A percentile compares a stretch with the other conserved stretches of the same genome.
Evolutionary conservation across 1,284 basidiomycete genomes (phyloP).

Genomic region (Ganoderma boninense): DNA sequence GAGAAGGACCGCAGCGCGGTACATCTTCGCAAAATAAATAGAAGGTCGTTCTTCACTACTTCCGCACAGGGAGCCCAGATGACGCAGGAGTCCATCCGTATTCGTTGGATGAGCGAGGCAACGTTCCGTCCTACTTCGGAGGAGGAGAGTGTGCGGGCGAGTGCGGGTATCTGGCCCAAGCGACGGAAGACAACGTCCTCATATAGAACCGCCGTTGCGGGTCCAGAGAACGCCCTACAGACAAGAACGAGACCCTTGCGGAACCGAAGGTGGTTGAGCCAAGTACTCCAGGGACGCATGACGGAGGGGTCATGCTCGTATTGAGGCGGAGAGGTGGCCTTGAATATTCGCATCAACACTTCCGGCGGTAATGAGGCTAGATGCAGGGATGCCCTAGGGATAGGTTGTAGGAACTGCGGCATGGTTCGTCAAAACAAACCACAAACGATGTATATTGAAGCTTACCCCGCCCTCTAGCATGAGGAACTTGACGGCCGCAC

Average conservation of each 20-base stretch:
- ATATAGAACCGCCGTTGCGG: constrained; percentile 23
- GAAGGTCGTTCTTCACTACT: constrained; percentile 17
- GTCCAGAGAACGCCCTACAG: constrained; percentile 21
- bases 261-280: constrained; percentile 21
- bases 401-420: constrained; percentile 14
- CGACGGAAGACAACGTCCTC: constrained; percentile 27
- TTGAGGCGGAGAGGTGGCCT: constrained; percentile 5
- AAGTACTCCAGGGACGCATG: constrained; percentile 12
- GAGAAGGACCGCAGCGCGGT: constrained; percentile 20
- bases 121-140: constrained; percentile 3
- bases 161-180: constrained; percentile 25
- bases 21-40: constrained; percentile 15
- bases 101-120: constrained; percentile 13
- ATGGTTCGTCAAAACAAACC: not conserved
- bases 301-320: constrained; percentile 22
- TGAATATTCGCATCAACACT: constrained; percentile 22
- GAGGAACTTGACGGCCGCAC: constrained; percentile 18
- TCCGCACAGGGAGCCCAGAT: constrained; percentile 18
- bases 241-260: constrained; percentile 23
- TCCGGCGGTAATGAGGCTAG: constrained; percentile 16
- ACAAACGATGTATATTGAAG: not conserved
- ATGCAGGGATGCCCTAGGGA: not conserved
- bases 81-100: constrained; percentile 22
- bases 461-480: constrained; percentile 21
- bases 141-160: constrained; percentile 19